Evolutionary conservation across 2,329 filamentous ascomycete species (phyloP).

Genomic region (Malbranchea zuffiana): DNA sequence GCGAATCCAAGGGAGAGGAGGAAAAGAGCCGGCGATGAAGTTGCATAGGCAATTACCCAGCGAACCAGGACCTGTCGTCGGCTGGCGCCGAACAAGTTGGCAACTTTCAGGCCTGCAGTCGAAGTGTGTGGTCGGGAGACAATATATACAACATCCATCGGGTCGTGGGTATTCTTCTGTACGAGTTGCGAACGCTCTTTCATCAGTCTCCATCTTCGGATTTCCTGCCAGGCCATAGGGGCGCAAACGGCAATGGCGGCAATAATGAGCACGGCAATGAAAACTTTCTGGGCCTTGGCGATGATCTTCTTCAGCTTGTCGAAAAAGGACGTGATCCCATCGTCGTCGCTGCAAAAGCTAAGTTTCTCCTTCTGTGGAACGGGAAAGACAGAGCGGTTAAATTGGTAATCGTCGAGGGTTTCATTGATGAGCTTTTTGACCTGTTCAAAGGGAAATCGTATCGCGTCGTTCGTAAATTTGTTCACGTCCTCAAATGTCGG

Average conservation of each 20-base stretch:
- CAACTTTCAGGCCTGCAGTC: constrained; percentile 57
- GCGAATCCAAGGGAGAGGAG: constrained; percentile 72
- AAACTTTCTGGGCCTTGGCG: constrained; percentile 58
- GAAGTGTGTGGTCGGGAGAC: constrained; percentile 70
- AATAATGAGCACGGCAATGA: constrained; percentile 62
- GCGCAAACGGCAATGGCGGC: constrained; percentile 62
- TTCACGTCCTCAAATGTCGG: constrained; percentile 76
- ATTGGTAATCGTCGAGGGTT: constrained; percentile 60
- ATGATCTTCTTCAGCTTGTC: constrained; percentile 55
- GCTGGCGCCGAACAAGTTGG: constrained; percentile 50
- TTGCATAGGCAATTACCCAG: constrained; percentile 82
- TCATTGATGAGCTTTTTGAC: constrained; percentile 63
- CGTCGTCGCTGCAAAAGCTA: constrained; percentile 78
- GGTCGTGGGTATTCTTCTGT: constrained; percentile 56
- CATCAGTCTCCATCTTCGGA: constrained; percentile 63
- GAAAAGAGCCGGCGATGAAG: constrained; percentile 73
- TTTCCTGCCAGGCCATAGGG: constrained; percentile 71
- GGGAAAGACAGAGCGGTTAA: constrained; percentile 68
- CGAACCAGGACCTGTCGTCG: constrained; percentile 62
- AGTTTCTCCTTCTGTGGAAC: constrained; percentile 72
- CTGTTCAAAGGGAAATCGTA: constrained; percentile 69
- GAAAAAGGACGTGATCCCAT: constrained; percentile 77
- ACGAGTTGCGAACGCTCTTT: constrained; percentile 59
- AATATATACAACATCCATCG: constrained; percentile 82
- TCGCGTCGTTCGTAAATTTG: constrained; percentile 64